Percentiles rank a stretch among this genome's conserved stretches.
These are phyloP conservation scores for Cymbopogon citratus DNA, from an alignment of 176 grass and related monocot species.

Conservation along the genomic window DNA sequence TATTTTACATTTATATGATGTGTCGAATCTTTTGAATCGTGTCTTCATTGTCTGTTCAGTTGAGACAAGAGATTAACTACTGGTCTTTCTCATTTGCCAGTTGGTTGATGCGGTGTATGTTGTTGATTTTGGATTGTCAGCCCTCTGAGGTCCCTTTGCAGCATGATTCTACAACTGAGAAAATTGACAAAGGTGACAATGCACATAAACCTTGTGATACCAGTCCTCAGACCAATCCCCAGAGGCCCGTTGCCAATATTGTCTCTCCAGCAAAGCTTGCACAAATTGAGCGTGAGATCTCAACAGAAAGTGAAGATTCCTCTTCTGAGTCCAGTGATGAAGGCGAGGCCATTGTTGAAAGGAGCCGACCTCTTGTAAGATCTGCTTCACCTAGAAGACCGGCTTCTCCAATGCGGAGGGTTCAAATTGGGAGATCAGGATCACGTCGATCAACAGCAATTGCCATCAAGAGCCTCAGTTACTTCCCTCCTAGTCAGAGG, in stretches of 20 bases:
- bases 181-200: conserved; percentile 24
- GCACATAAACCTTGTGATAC: conserved; percentile 15
- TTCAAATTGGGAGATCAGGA: conserved; percentile 96
- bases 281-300: conserved; percentile 85
- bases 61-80: conserved; percentile 24
- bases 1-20: conserved; percentile 10
- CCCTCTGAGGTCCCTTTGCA: conserved; percentile 17
- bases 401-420: conserved; percentile 93
- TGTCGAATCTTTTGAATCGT: background rate
- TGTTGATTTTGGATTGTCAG: conserved; percentile 47
- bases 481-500: conserved; percentile 82
- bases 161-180: conserved; percentile 12
- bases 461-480: conserved; percentile 87
- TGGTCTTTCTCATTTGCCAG: conserved; percentile 43
- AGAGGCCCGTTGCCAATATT: conserved; percentile 33
- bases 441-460: conserved; percentile 87
- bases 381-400: conserved; percentile 93
- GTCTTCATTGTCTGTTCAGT: background rate
- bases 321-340: conserved; percentile 52
- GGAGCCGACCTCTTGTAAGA: conserved; percentile 77
- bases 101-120: conserved; percentile 59
- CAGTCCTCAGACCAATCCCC: conserved; percentile 22
- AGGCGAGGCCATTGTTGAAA: conserved; percentile 65
- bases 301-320: conserved; percentile 55
- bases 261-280: conserved; percentile 89